A percentile compares a stretch with the other conserved stretches of the same genome.
phyloP scores from a whole-genome alignment of 345 rosid species.

The Eucalyptus polybractea region DNA sequence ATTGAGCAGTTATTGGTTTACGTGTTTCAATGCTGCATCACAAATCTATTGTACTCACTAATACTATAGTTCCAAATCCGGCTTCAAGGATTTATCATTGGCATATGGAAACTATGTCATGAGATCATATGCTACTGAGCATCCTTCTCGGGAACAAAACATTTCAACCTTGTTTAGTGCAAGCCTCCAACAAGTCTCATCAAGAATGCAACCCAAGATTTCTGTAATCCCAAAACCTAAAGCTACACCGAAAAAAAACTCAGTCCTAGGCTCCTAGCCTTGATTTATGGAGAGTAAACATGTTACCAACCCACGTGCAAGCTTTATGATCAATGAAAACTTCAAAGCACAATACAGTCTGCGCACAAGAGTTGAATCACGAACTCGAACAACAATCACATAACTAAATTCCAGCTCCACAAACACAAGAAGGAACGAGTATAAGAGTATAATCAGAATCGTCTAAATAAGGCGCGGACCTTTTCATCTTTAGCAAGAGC shows the following conservation, averaged over 20 bases:
- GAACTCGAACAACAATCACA: neutral
- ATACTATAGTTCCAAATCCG: neutral
- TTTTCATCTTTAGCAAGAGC: slow-evolving; percentile 68
- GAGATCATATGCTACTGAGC: neutral
- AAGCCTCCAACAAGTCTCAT: neutral
- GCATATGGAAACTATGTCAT: neutral
- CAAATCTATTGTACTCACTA: neutral
- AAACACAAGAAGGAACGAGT: neutral
- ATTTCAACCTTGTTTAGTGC: neutral
- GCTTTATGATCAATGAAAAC: neutral
- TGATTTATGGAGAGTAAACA: neutral
- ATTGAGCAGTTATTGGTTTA: neutral
- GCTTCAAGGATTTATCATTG: neutral
- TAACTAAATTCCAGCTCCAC: neutral
- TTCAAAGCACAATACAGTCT: neutral
- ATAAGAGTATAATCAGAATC: neutral
- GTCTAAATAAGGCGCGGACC: slow-evolving; percentile 16
- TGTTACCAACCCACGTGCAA: neutral
- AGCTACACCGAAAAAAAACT: neutral
- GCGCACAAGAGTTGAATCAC: neutral
- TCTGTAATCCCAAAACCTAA: neutral
- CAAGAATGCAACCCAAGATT: neutral
- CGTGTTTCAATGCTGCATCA: neutral
- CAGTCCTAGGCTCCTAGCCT: neutral
- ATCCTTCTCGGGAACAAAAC: neutral